These are phyloP conservation scores for Stephania japonica DNA, from an alignment of 164 flowering plant species.

Conservation along the genomic window DNA sequence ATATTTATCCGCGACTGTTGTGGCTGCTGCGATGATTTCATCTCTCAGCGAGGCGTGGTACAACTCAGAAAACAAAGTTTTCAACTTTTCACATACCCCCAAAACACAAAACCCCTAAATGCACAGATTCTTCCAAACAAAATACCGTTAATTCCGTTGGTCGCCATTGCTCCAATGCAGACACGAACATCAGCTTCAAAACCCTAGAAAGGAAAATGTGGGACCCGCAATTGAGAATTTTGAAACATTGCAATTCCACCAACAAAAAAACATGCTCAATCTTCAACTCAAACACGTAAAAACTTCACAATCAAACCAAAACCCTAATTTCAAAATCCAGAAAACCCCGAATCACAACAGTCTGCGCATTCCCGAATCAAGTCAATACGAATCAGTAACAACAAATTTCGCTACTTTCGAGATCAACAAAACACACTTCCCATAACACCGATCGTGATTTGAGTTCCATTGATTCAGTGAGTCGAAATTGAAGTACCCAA, in stretches of 20 bases:
- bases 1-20: conserved; percentile 58
- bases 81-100: background rate
- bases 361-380: background rate
- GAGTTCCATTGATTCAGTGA: background rate
- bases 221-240: background rate
- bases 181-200: background rate
- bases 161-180: background rate
- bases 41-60: conserved; percentile 29
- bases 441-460: background rate
- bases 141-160: background rate
- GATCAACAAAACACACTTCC: background rate
- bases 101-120: background rate
- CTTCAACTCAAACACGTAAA: background rate
- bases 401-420: background rate
- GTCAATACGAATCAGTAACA: background rate
- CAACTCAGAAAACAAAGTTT: background rate
- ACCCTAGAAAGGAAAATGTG: background rate
- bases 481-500: background rate
- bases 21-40: conserved; percentile 58
- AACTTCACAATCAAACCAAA: background rate
- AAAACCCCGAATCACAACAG: background rate
- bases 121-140: background rate
- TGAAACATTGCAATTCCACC: background rate
- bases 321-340: background rate
- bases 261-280: background rate